phyloP scores from a whole-genome alignment of 768 basidiomycete genomes.

The Leccinum longicurvipes region DNA sequence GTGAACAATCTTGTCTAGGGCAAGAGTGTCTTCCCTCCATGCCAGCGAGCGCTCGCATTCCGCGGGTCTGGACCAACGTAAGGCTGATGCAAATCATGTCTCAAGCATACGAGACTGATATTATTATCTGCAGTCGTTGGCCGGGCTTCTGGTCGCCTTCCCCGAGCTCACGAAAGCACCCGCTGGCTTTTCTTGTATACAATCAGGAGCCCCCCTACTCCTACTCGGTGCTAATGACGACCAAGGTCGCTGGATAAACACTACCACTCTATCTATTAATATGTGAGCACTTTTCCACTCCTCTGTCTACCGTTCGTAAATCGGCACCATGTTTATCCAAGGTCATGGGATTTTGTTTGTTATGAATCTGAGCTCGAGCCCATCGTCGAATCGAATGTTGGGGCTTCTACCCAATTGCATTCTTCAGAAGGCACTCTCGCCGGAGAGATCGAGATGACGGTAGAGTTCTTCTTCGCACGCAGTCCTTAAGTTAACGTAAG shows the following conservation, averaged over 20 bases:
- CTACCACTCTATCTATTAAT: slow-evolving; percentile 18
- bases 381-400: not conserved
- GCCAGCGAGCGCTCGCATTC: slow-evolving; percentile 2
- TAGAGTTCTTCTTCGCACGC: slow-evolving; percentile 3
- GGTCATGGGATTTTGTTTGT: slow-evolving; percentile 26
- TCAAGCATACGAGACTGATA: not conserved
- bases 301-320: not conserved
- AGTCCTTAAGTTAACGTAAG: slow-evolving; percentile 6
- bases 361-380: slow-evolving; percentile 18
- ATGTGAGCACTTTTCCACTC: slow-evolving; percentile 16
- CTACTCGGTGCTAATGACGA: slow-evolving; percentile 13
- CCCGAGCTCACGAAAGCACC: slow-evolving; percentile 23
- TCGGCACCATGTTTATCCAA: not conserved
- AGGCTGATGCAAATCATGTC: slow-evolving; percentile 5
- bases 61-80: slow-evolving; percentile 30
- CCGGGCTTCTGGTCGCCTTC: slow-evolving; percentile 19
- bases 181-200: slow-evolving; percentile 23
- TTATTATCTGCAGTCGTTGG: slow-evolving; percentile 17
- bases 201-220: slow-evolving; percentile 28
- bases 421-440: not conserved
- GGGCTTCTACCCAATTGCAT: not conserved
- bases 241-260: slow-evolving; percentile 15
- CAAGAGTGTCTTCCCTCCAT: not conserved
- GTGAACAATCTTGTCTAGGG: not conserved
- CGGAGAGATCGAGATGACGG: slow-evolving; percentile 8